Percentiles rank a stretch among this genome's conserved stretches.
Conservation (phyloP, 2,329 filamentous ascomycete species). For the Hypoxylon sp. region DNA sequence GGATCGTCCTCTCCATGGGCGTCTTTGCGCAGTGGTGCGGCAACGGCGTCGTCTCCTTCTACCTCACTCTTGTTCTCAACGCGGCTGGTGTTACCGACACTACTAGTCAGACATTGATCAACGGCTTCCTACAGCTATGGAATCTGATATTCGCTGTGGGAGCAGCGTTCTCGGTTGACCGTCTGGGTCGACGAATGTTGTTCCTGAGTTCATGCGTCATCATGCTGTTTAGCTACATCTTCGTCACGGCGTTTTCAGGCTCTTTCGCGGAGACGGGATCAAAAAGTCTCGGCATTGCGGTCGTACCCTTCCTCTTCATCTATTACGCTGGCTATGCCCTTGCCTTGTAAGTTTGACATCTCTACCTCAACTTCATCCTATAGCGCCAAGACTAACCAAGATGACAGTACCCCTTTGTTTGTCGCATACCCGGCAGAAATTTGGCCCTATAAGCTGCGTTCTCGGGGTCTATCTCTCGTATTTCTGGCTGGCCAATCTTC, state of each 20-base stretch:
- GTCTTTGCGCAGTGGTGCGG: slow-evolving; percentile 44
- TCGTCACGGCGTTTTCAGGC: slow-evolving; percentile 52
- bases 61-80: slow-evolving; percentile 48
- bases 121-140: slow-evolving; percentile 47
- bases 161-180: slow-evolving; percentile 52
- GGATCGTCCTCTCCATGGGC: slow-evolving; percentile 33
- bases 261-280: slow-evolving; percentile 41
- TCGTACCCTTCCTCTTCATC: slow-evolving; percentile 59
- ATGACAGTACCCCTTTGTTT: slow-evolving; percentile 57
- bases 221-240: slow-evolving; percentile 50
- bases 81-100: slow-evolving; percentile 48
- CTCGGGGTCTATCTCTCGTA: slow-evolving; percentile 53
- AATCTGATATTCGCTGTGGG: slow-evolving; percentile 49
- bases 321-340: slow-evolving; percentile 57
- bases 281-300: slow-evolving; percentile 51
- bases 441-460: slow-evolving; percentile 49
- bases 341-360: too few relatives aligned
- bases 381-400: too few relatives aligned
- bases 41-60: slow-evolving; percentile 49
- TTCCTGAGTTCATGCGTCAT: slow-evolving; percentile 50
- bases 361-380: too few relatives aligned
- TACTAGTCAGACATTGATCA: slow-evolving; percentile 51
- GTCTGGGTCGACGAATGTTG: slow-evolving; percentile 53
- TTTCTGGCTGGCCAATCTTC: slow-evolving; percentile 37
- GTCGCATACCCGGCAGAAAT: slow-evolving; percentile 55